These are phyloP conservation scores for Aureobasidium leucospermi DNA, from an alignment of 2,329 filamentous ascomycete genomes.

Conservation along the genomic window DNA sequence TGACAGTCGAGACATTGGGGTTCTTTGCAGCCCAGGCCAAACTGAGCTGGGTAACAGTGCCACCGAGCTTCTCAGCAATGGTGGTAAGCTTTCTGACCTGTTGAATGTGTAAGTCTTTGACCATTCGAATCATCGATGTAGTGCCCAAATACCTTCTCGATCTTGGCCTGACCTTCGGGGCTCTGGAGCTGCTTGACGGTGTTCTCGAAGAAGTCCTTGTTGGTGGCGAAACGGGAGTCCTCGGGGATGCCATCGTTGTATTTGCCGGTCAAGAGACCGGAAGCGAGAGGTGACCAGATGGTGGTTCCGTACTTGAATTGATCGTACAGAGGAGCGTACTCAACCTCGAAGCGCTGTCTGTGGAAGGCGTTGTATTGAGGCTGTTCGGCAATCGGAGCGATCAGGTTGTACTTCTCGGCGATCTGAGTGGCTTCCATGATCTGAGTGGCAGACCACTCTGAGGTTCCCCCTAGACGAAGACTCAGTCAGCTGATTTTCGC, in stretches of 20 bases:
- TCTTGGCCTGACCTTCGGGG: slow-evolving; percentile 45
- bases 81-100: slow-evolving; percentile 46
- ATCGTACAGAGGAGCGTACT: slow-evolving; percentile 51
- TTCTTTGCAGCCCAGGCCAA: slow-evolving; percentile 55
- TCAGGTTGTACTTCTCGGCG: slow-evolving; percentile 51
- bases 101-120: neutral
- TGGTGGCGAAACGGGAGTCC: slow-evolving; percentile 53
- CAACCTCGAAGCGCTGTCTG: slow-evolving; percentile 54
- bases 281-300: slow-evolving; percentile 50
- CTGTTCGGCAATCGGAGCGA: slow-evolving; percentile 41
- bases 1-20: slow-evolving; percentile 50
- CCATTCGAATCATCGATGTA: neutral
- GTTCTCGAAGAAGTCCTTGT: slow-evolving; percentile 51
- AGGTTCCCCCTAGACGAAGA: slow-evolving; percentile 44
- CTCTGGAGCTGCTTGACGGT: slow-evolving; percentile 46
- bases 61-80: slow-evolving; percentile 43
- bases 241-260: slow-evolving; percentile 58
- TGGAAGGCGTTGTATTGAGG: slow-evolving; percentile 39
- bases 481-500: neutral
- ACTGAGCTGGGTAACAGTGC: slow-evolving; percentile 44
- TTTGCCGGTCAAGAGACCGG: slow-evolving; percentile 54
- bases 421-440: slow-evolving; percentile 52
- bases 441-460: slow-evolving; percentile 53
- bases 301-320: slow-evolving; percentile 52
- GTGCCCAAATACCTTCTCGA: slow-evolving; percentile 37